Percentiles rank a stretch among this genome's conserved stretches.
Evolutionary conservation across 2,329 filamentous ascomycete species (phyloP).

Genomic region (Beauveria sp.): DNA sequence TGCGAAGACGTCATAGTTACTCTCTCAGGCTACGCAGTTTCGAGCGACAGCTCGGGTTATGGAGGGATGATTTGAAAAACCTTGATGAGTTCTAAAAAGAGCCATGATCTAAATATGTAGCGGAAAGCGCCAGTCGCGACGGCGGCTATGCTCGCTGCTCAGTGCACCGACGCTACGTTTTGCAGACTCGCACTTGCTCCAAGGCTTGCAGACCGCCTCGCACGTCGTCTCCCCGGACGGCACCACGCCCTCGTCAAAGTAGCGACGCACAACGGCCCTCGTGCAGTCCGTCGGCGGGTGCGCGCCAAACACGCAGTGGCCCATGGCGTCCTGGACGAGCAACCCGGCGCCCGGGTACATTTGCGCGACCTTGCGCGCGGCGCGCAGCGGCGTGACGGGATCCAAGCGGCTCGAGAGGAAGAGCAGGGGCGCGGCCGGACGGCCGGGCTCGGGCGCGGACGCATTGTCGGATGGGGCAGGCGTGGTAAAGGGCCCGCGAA

Average conservation of each 20-base stretch:
- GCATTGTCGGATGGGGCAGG: constrained; percentile 15
- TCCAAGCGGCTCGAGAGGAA: constrained; percentile 36
- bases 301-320: constrained; percentile 18
- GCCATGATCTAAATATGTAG: neutral
- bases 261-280: constrained; percentile 16
- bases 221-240: constrained; percentile 19
- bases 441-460: constrained; percentile 18
- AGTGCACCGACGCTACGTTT: too few species aligned
- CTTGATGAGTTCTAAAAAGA: neutral
- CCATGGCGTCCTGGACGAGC: constrained; percentile 23
- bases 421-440: constrained; percentile 34
- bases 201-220: constrained; percentile 16
- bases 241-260: constrained; percentile 23
- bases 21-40: too few species aligned
- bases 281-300: constrained; percentile 16
- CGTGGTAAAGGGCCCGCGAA: constrained; percentile 27
- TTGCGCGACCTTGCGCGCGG: constrained; percentile 24
- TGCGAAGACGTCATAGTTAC: too few species aligned
- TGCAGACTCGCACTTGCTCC: constrained; percentile 4
- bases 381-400: constrained; percentile 36
- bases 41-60: neutral
- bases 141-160: neutral
- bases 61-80: neutral
- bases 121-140: neutral
- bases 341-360: constrained; percentile 22